Evolutionary conservation across 768 basidiomycete species (phyloP).

Genomic region (Mycena crocata): DNA sequence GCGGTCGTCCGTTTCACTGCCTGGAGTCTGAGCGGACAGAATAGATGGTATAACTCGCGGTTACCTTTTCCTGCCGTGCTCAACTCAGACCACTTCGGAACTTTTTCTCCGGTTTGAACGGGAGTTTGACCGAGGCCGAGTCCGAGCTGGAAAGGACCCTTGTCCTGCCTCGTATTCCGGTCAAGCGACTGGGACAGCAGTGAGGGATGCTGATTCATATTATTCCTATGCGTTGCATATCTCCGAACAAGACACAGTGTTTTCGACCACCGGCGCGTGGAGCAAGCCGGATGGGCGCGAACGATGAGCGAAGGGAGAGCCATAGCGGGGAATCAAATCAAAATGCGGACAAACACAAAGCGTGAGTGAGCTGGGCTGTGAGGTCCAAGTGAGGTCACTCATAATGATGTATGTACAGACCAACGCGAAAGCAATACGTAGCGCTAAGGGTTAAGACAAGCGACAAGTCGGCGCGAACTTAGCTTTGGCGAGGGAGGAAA

Average conservation of each 20-base stretch:
- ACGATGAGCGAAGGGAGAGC: neutral
- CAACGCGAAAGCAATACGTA: too few relatives aligned
- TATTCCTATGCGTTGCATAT: constrained; percentile 63
- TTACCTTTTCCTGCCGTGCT: constrained; percentile 82
- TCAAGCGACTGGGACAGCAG: constrained; percentile 75
- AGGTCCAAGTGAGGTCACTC: too few relatives aligned
- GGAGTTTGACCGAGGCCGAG: constrained; percentile 73
- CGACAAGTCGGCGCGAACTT: too few relatives aligned
- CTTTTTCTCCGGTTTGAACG: constrained; percentile 62
- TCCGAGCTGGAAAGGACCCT: constrained; percentile 85
- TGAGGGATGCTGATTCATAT: constrained; percentile 54
- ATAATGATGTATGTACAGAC: too few relatives aligned
- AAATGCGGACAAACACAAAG: neutral
- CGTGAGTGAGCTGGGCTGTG: too few relatives aligned
- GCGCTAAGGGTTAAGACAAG: too few relatives aligned
- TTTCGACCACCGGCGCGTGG: constrained; percentile 5
- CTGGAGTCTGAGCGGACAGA: neutral
- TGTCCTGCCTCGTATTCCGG: constrained; percentile 61
- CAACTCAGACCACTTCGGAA: constrained; percentile 85
- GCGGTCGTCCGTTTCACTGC: constrained; percentile 63
- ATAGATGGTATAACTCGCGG: constrained; percentile 27
- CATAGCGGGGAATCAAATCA: neutral
- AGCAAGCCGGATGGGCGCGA: constrained; percentile 11
- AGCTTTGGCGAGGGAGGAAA: too few relatives aligned
- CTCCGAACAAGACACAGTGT: constrained; percentile 33